Evolutionary conservation across 306 rosid genomes (phyloP), one percentile per base, ranked within the genome.

Genomic region (Notholithocarpus densiflorus): DNA sequence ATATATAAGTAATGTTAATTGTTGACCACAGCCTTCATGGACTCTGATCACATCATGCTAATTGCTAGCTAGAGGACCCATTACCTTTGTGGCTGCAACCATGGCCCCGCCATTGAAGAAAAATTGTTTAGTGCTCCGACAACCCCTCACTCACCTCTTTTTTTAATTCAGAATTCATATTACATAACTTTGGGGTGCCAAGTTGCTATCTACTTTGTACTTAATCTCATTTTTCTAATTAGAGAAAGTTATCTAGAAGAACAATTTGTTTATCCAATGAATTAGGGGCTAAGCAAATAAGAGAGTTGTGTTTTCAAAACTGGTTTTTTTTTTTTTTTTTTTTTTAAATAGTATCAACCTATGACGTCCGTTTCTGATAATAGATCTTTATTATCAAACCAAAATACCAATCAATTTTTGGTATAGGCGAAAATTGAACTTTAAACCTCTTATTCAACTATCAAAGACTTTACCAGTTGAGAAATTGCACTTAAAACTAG

Each of bases 381-480:
- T 34, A 34, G 0, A 2, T 34, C 2, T 34, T 34, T 34, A 34
- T 34, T 0, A 34, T 34, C 8, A 34, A 0, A 34, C 0, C 0
- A 6, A 34, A 0, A 34, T 0, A 34, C 2, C 0, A 6, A 6
- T 6, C 9, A 6, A 1, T 6, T 34, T 34, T 34, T 34, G 0
- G 1, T 34, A 2, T 6, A 1, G 0, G 0, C 0, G 1, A 0
- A 6, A 34, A 34, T 34, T 34, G 0, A 34, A 34, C 0, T 9
- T 0, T 34, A 0, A 6, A 34, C 2, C 0, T 0, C 0, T 34
- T 34, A 34, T 34, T 34, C 40, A 34, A 34, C 0, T 0, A 34
- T 34, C 0, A 34, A 0, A 6, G 0, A 34, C 2, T 34, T 34
- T 34, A 34, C 40, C 0, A 6, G 0, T 34, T 34, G 0, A 34